Conservation (phyloP, 345 rosid genomes). For the Lepidium didymum region DNA sequence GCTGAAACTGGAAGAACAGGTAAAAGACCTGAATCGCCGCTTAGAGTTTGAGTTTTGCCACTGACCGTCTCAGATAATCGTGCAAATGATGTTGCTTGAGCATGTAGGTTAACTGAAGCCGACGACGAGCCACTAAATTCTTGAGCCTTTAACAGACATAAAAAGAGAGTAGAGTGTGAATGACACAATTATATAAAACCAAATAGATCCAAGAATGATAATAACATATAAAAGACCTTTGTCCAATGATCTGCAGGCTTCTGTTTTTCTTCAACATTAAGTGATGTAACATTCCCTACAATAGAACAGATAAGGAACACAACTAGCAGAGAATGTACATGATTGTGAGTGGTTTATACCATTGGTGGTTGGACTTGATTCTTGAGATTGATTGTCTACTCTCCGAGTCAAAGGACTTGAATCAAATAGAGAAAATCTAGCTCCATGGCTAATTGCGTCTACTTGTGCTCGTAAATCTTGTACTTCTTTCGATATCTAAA, state of each 20-base stretch:
- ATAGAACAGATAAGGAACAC: not conserved
- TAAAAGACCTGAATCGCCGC: conserved; percentile 29
- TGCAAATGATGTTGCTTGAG: conserved; percentile 64
- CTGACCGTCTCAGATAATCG: conserved; percentile 45
- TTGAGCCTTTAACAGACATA: conserved; percentile 19
- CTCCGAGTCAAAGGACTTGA: conserved; percentile 73
- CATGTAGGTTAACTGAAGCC: conserved; percentile 39
- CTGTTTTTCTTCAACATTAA: conserved; percentile 26
- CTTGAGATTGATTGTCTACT: conserved; percentile 39
- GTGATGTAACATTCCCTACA: conserved; percentile 19
- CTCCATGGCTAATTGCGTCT: conserved; percentile 82
- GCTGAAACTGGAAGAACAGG: conserved; percentile 77
- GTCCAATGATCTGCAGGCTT: conserved; percentile 22
- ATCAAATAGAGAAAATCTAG: conserved; percentile 57
- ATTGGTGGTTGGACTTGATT: conserved; percentile 24
- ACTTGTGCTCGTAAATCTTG: conserved; percentile 80
- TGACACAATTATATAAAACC: not conserved
- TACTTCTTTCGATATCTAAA: conserved; percentile 78
- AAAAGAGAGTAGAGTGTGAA: not conserved
- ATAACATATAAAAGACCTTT: conserved; percentile 32
- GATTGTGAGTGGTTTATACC: conserved; percentile 24
- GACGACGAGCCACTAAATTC: conserved; percentile 30
- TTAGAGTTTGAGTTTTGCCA: conserved; percentile 25
- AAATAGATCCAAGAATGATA: not conserved
- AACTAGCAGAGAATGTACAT: not conserved